Percentiles rank a stretch among this genome's conserved stretches.
Evolutionary conservation across 2,329 filamentous ascomycete genomes (phyloP).

Genomic region (Mollisiaceae sp.): DNA sequence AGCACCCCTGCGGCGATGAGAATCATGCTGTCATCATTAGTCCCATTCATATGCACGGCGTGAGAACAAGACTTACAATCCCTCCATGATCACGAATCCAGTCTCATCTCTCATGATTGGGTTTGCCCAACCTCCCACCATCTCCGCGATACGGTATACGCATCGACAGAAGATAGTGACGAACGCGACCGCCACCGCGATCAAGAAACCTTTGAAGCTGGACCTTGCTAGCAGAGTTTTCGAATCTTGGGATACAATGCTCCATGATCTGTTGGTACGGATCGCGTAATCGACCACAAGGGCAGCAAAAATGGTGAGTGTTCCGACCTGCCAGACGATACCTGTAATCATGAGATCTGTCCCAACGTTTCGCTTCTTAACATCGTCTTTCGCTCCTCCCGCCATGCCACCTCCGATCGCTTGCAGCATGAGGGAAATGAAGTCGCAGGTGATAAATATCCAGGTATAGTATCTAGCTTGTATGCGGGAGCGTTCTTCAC

Average conservation of each 20-base stretch:
- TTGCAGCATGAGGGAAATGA: slow-evolving; percentile 62
- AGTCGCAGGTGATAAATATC: slow-evolving; percentile 64
- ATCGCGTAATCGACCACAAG: slow-evolving; percentile 57
- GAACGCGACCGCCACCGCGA: slow-evolving; percentile 26
- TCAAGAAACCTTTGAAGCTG: slow-evolving; percentile 31
- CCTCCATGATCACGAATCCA: slow-evolving; percentile 64
- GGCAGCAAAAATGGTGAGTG: slow-evolving; percentile 45
- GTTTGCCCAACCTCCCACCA: slow-evolving; percentile 69
- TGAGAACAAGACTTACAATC: slow-evolving; percentile 46
- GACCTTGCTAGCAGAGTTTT: slow-evolving; percentile 17
- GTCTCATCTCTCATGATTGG: slow-evolving; percentile 66
- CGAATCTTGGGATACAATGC: slow-evolving; percentile 22
- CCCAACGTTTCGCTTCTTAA: slow-evolving; percentile 21
- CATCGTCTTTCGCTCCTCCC: slow-evolving; percentile 24
- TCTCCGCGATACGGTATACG: slow-evolving; percentile 55
- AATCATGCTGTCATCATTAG: slow-evolving; percentile 46
- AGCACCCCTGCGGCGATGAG: slow-evolving; percentile 51
- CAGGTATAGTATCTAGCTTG: slow-evolving; percentile 52
- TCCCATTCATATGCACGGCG: too few species aligned
- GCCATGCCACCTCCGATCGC: slow-evolving; percentile 62
- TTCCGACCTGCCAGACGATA: slow-evolving; percentile 46
- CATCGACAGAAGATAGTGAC: slow-evolving; percentile 33
- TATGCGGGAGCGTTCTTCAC: slow-evolving; percentile 36
- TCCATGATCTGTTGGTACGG: slow-evolving; percentile 38
- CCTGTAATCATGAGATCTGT: slow-evolving; percentile 47